These are phyloP conservation scores for Periconia digitata DNA, from an alignment of 2,329 filamentous ascomycete species.

Conservation along the genomic window DNA sequence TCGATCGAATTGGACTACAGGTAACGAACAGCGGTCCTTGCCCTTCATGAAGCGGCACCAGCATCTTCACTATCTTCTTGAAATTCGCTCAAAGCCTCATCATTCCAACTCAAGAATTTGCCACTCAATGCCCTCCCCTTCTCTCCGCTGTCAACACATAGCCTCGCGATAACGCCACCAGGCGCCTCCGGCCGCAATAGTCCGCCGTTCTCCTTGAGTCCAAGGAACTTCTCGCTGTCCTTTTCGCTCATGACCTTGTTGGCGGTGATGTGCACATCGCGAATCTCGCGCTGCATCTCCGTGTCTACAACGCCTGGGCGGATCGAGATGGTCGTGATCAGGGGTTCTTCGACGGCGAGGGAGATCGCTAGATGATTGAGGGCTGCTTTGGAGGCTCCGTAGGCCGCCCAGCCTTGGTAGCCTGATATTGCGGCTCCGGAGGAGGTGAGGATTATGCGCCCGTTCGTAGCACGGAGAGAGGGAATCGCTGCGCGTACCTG, in stretches of 20 bases:
- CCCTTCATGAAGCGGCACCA: too few species aligned
- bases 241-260: slow-evolving; percentile 57
- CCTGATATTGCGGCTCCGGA: slow-evolving; percentile 71
- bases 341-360: slow-evolving; percentile 73
- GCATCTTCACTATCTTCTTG: too few species aligned
- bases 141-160: slow-evolving; percentile 61
- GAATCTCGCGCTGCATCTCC: slow-evolving; percentile 82
- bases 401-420: slow-evolving; percentile 76
- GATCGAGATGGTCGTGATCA: slow-evolving; percentile 71
- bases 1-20: too few species aligned
- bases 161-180: slow-evolving; percentile 79
- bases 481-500: slow-evolving; percentile 72
- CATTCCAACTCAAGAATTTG: slow-evolving; percentile 62
- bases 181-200: slow-evolving; percentile 82
- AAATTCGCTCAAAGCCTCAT: slow-evolving; percentile 27
- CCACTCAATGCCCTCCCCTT: slow-evolving; percentile 68
- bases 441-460: slow-evolving; percentile 75
- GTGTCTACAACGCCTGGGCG: slow-evolving; percentile 84
- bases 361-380: slow-evolving; percentile 77
- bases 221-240: slow-evolving; percentile 65
- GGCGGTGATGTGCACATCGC: slow-evolving; percentile 65
- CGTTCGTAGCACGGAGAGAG: slow-evolving; percentile 66
- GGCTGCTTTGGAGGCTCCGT: slow-evolving; percentile 81
- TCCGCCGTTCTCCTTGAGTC: slow-evolving; percentile 68
- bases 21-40: too few species aligned